These are phyloP conservation scores for Eruca vesicaria DNA, from an alignment of 441 rosid genomes.

Conservation along the genomic window DNA sequence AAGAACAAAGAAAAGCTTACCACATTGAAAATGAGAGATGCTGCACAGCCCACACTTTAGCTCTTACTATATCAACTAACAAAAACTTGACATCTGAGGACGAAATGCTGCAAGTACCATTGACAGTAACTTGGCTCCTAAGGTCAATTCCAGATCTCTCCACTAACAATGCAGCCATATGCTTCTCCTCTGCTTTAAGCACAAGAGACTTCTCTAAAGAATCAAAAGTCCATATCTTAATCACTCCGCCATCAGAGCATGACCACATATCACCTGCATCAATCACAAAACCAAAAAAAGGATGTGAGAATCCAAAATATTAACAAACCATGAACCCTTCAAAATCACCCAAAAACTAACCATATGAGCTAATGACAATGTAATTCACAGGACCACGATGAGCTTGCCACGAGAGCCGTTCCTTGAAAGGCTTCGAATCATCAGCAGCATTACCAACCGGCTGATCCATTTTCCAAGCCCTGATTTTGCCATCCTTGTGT, in stretches of 20 bases:
- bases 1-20: slow-evolving; percentile 38
- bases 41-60: slow-evolving; percentile 90
- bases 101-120: slow-evolving; percentile 79
- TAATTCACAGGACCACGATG: slow-evolving; percentile 83
- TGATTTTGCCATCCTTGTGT: slow-evolving; percentile 92
- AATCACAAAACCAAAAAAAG: background rate
- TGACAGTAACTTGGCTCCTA: slow-evolving; percentile 88
- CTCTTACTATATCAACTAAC: slow-evolving; percentile 66
- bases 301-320: background rate
- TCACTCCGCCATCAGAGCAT: slow-evolving; percentile 74
- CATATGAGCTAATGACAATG: slow-evolving; percentile 70
- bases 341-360: slow-evolving; percentile 41
- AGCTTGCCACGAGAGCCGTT: slow-evolving; percentile 95
- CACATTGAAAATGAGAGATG: slow-evolving; percentile 77
- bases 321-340: background rate
- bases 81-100: slow-evolving; percentile 84
- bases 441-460: slow-evolving; percentile 30
- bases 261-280: slow-evolving; percentile 93
- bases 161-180: slow-evolving; percentile 94
- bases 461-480: slow-evolving; percentile 89
- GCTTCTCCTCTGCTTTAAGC: slow-evolving; percentile 84
- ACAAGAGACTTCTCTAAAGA: slow-evolving; percentile 87
- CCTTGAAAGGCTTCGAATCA: slow-evolving; percentile 60
- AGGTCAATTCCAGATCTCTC: slow-evolving; percentile 95
- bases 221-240: slow-evolving; percentile 94